Conservation (phyloP, 2,329 filamentous ascomycete genomes). For the Zasmidium citrigriseum region DNA sequence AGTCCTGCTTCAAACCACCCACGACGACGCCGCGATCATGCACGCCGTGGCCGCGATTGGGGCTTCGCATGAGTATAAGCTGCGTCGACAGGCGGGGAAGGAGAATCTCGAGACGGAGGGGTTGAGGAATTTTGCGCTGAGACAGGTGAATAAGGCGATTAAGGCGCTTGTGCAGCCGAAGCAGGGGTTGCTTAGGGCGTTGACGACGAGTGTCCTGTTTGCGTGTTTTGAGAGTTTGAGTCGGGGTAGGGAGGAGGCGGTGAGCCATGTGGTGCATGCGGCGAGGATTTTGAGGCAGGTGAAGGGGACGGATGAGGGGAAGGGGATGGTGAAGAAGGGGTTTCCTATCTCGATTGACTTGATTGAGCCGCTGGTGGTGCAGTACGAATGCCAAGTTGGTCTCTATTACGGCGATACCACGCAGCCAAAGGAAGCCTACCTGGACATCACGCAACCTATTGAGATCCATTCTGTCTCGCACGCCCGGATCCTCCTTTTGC, state of each 20-base stretch:
- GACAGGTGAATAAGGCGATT: constrained; percentile 14
- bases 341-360: background rate
- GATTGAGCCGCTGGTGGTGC: constrained; percentile 2
- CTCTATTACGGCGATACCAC: constrained; percentile 1
- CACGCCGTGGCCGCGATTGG: constrained; percentile 11
- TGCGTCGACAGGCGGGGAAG: constrained; percentile 8
- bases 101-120: constrained; percentile 6
- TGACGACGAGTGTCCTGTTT: constrained; percentile 9
- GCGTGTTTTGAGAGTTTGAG: constrained; percentile 5
- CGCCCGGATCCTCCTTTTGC: background rate
- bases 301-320: background rate
- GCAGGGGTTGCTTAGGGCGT: background rate
- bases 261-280: constrained; percentile 2
- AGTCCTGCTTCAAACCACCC: constrained; percentile 4
- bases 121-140: constrained; percentile 7
- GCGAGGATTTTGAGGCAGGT: background rate
- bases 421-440: background rate
- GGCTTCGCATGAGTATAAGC: constrained; percentile 7
- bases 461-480: background rate
- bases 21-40: constrained; percentile 6
- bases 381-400: constrained; percentile 3
- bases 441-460: background rate
- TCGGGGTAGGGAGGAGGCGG: background rate
- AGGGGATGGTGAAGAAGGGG: background rate
- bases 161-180: constrained; percentile 2